Base-by-base conservation (phyloP, 2,329 filamentous ascomycete genomes). In the Aspergillus brasiliensis region DNA sequence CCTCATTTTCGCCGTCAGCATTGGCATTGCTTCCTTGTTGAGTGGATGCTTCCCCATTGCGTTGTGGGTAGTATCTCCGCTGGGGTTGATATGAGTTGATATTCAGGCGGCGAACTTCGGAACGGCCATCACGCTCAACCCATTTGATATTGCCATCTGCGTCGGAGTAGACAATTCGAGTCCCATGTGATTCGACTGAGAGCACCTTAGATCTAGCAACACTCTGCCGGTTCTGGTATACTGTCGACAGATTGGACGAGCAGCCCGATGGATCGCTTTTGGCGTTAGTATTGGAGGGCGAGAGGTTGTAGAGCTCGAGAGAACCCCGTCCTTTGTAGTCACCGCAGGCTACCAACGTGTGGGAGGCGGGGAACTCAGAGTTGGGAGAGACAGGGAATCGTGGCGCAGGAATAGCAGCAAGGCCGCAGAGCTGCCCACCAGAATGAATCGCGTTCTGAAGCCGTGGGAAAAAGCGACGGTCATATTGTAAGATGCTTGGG, bases 321-420 rank as follows among this genome's bases (percentile, higher is more conserved):
- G 90, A 93, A 0, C 94, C 94, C 74, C 95, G 93, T 31, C 90
- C 91, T 67, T 95, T 96, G 78, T 97, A 97, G 71, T 94, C 91
- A 5, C 93, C 94, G 40, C 90, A 91, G 2, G 92, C 91, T 54
- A 97, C 84, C 25, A 97, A 77, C 0, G 89, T 92, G 48, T 88
- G 63, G 74, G 78, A 11, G 86, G 79, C 63, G 82, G 82, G 57
- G 84, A 82, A 56, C 81, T 75, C 10, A 1, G 69, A 67, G 40
- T 68, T 66, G 3, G 69, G 69, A 40, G 69, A 67, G 4, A 75
- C 65, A n/a, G 86, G 84, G 19, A 88, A 77, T 60, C 65, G 71
- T 11, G 86, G 84, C 4, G 73, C 70, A 38, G 78, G 89, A 8
- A 93, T 78, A 0, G 87, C 87, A 0, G 89, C 79, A 61, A 97